These are phyloP conservation scores for Fusarium domesticum DNA, from an alignment of 2,329 filamentous ascomycete species.

Conservation along the genomic window DNA sequence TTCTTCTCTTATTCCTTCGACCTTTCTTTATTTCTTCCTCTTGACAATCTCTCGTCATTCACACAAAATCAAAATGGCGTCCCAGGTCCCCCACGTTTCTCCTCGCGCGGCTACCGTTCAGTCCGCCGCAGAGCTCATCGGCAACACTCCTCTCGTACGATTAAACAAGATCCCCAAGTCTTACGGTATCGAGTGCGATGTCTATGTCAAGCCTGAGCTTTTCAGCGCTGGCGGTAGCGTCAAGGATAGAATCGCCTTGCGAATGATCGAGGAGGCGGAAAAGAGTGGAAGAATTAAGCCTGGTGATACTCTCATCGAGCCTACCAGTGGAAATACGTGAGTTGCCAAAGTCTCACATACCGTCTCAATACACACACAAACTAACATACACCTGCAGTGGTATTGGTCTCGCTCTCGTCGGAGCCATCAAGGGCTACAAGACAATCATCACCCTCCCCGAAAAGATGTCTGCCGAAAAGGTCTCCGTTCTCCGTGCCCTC, in stretches of 20 bases:
- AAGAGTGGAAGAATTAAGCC: conserved; percentile 90
- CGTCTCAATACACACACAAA: neutral
- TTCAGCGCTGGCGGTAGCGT: conserved; percentile 94
- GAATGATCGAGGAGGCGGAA: conserved; percentile 97
- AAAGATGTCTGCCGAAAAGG: conserved; percentile 99
- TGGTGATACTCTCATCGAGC: conserved; percentile 95
- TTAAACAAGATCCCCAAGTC: conserved; percentile 92
- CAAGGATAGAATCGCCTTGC: conserved; percentile 91
- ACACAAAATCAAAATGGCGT: conserved; percentile 17
- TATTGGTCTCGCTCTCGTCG: conserved; percentile 91
- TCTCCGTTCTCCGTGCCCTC: conserved; percentile 87
- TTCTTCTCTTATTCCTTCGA: neutral
- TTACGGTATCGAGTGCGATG: conserved; percentile 80
- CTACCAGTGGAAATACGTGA: conserved; percentile 90
- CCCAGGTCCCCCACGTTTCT: conserved; percentile 31
- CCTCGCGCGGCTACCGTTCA: conserved; percentile 42
- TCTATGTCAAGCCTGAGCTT: conserved; percentile 88
- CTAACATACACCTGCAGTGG: conserved; percentile 48
- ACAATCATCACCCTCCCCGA: conserved; percentile 98
- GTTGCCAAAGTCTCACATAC: conserved; percentile 16
- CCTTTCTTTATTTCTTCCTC: neutral
- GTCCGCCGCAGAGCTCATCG: conserved; percentile 82
- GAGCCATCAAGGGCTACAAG: conserved; percentile 94
- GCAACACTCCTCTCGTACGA: conserved; percentile 91
- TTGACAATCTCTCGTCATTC: neutral